Evolutionary conservation across 2,329 filamentous ascomycete species (phyloP).

Genomic region (Scedosporium minutisporum): DNA sequence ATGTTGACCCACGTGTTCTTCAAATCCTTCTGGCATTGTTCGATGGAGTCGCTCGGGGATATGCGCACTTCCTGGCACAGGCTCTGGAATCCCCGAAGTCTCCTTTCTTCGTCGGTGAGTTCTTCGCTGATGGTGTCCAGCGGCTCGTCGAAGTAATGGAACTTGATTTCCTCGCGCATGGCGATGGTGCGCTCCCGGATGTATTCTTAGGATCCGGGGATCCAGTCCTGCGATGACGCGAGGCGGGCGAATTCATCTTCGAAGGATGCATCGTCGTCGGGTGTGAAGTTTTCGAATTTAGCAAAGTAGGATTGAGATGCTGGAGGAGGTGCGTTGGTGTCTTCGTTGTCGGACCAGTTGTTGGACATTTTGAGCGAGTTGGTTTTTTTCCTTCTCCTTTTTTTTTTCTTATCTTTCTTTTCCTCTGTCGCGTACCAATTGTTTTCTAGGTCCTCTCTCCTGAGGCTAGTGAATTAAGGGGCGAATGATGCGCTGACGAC

Average conservation of each 20-base stretch:
- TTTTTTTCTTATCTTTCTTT: too few relatives aligned
- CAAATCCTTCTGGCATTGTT: constrained; percentile 15
- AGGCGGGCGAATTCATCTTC: constrained; percentile 21
- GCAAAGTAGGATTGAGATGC: constrained; percentile 22
- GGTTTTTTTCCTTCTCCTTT: too few relatives aligned
- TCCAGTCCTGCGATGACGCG: constrained; percentile 20
- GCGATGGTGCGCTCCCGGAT: constrained; percentile 20
- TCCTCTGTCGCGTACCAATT: too few relatives aligned
- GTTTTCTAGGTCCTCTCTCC: too few relatives aligned
- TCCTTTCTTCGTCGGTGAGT: constrained; percentile 13
- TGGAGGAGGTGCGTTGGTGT: constrained; percentile 7
- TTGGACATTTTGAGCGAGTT: too few relatives aligned
- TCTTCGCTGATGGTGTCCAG: constrained; percentile 1
- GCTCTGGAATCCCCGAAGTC: constrained; percentile 13
- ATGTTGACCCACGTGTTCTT: constrained; percentile 21
- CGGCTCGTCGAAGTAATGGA: constrained; percentile 18
- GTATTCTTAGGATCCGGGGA: constrained; percentile 19
- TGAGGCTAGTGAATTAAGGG: too few relatives aligned
- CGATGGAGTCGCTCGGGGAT: constrained; percentile 9
- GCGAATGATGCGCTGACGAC: too few relatives aligned
- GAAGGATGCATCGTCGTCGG: constrained; percentile 19
- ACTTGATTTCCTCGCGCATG: constrained; percentile 17
- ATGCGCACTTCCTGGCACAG: constrained; percentile 16
- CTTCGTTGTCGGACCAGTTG: background rate
- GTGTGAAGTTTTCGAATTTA: constrained; percentile 19